Base-by-base conservation (phyloP, 768 basidiomycete genomes). In the Cystofilobasidium bisporidii region DNA sequence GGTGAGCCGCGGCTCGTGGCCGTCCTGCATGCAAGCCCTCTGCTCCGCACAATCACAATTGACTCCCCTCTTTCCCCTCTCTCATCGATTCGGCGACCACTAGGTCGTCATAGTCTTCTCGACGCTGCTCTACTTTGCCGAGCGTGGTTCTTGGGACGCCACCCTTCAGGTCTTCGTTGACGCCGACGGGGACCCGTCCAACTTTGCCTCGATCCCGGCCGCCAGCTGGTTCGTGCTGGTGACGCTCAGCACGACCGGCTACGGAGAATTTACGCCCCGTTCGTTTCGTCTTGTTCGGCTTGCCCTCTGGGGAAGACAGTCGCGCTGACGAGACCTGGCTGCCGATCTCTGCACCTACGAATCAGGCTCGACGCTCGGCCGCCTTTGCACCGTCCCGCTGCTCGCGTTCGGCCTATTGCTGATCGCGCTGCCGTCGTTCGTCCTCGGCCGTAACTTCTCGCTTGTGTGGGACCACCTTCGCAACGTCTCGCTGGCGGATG, bases 211-310 rank as follows among this genome's bases (percentile, higher is more conserved):
- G 36, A 88, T 88, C 67, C 87, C 87, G 10, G 84, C 85, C 17
- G 86, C 86, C 5, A 86, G 83, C 0, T 92, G 90, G 88, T 87
- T 78, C 72, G 83, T 81, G 0, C 65, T 75, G 32, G 86, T 65
- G 86, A 86, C 91, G 0, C 91, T 92, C 70, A 87, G 87, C 2
- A 92, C 91, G 0, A 88, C 91, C 0, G 89, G 91, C 17, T 94
- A 41, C 41, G 60, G 91, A 43, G 91, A 94, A 76, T 89, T 92
- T 63, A 89, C 88, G 0, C 91, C 91, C 0, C 83, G 88, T 17
- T 38, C 11, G 36, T 15, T 17, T 4, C 43, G 10, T 17, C 14
- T 60, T 22, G 18, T 24, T 38, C 32, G 2, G 26, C 20, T 22
- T 22, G 10, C 20, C 14, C 14, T 15, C 43, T 15, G 14, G 10